A percentile compares a stretch with the other conserved stretches of the same genome.
Evolutionary conservation across 768 basidiomycete species (phyloP).

Genomic region (Stropharia rugosoannulata): DNA sequence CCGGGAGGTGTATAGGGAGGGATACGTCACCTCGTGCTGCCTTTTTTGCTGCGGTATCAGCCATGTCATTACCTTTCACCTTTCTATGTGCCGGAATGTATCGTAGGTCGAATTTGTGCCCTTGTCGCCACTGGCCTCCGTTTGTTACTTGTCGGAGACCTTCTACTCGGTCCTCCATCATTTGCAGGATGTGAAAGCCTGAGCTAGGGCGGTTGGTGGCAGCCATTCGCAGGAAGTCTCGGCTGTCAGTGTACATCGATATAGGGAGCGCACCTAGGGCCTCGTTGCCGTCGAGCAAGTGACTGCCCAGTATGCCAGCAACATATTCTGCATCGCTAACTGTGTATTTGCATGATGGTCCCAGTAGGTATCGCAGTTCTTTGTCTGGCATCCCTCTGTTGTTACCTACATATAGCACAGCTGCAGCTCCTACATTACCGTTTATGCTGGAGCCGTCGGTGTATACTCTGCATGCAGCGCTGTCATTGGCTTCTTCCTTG

Average conservation of each 20-base stretch:
- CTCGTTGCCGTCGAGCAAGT: background rate
- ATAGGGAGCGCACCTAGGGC: background rate
- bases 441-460: background rate
- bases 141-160: no score
- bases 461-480: background rate
- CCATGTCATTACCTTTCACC: no score
- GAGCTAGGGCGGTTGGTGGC: no score
- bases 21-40: no score
- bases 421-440: background rate
- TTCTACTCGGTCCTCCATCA: no score
- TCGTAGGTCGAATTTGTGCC: no score
- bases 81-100: no score
- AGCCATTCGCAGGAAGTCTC: background rate
- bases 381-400: background rate
- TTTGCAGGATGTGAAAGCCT: no score
- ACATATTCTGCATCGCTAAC: background rate
- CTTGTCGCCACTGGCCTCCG: no score
- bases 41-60: no score
- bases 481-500: background rate
- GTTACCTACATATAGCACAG: background rate
- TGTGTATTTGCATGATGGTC: background rate
- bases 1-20: no score
- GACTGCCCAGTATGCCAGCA: background rate
- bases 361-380: background rate
- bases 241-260: background rate